Conservation (phyloP, 495 filamentous ascomycete genomes). For the Aspergillus conjunctus region DNA sequence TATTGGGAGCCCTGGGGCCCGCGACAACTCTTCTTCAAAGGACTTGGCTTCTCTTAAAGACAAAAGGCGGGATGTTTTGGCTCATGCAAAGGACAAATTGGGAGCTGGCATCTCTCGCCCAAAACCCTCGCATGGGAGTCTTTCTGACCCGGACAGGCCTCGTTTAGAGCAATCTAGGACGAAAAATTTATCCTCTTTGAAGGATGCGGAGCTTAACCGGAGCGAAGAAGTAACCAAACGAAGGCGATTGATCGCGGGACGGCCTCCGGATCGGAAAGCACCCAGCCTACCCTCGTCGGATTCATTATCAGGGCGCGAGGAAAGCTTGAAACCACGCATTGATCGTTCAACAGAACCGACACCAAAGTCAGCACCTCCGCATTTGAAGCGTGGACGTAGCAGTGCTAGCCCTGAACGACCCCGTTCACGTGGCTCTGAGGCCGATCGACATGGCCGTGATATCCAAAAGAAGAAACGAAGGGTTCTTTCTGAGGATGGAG, state of each 20-base stretch:
- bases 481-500: slow-evolving; percentile 47
- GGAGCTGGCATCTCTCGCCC: not conserved
- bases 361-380: slow-evolving; percentile 24
- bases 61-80: slow-evolving; percentile 35
- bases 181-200: slow-evolving; percentile 28
- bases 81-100: slow-evolving; percentile 27
- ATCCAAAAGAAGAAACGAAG: slow-evolving; percentile 53
- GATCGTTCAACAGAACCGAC: slow-evolving; percentile 31
- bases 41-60: slow-evolving; percentile 35
- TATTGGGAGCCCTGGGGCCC: slow-evolving; percentile 36
- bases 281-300: slow-evolving; percentile 47
- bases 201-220: slow-evolving; percentile 40
- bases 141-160: slow-evolving; percentile 35
- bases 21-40: slow-evolving; percentile 31
- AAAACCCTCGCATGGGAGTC: slow-evolving; percentile 22
- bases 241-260: slow-evolving; percentile 47
- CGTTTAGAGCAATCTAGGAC: slow-evolving; percentile 30
- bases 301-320: slow-evolving; percentile 45
- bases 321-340: slow-evolving; percentile 39
- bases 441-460: slow-evolving; percentile 39
- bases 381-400: slow-evolving; percentile 63
- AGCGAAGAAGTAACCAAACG: slow-evolving; percentile 43
- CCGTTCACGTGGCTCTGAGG: slow-evolving; percentile 51
- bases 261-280: slow-evolving; percentile 42
- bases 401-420: slow-evolving; percentile 69